Base-by-base conservation (phyloP, 306 rosid genomes). In the Vicia sativa region DNA sequence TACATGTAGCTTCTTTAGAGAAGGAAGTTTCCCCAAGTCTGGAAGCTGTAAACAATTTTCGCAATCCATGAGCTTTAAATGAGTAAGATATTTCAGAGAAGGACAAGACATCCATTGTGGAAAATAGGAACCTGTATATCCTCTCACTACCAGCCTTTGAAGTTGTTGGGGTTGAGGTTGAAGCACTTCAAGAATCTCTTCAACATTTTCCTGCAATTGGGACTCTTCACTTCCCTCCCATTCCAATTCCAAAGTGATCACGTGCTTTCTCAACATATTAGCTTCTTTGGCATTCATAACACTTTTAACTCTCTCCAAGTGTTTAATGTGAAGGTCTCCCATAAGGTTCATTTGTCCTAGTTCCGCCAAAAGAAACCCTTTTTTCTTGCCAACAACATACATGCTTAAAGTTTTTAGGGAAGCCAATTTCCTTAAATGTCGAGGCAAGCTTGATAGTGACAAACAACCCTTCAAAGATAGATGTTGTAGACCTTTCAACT, bases 131-230 rank as follows among this genome's bases (percentile, higher is more conserved):
- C 75, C 75, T n/a, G 0, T 7, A 5, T 61, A 78, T 16, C 71
- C 23, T 34, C 0, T 0, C 21, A 72, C 25, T 0, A 0, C 0
- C 60, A 78, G 15, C 4, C 0, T 21, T 9, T 58, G 10, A 18
- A 72, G 78, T 3, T 49, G 44, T 2, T 64, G 49, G 28, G 7
- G 3, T 48, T 60, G 1, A 7, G 78, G 82, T 43, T 58, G 52
- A 44, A 78, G 82, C 12, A 4, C 46, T 52, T 78, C 56, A 14
- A 78, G 54, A 63, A 78, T 35, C 1, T 61, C 9, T 56, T 67
- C 78, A 6, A 1, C 75, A 43, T 53, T 43, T 62, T 67, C 67
- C 13, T 37, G 25, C 25, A 0, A 7, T 5, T 29, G 9, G 0
- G 41, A 41, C 7, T 61, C 75, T 23, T 67, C 62, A 11, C 12